A percentile compares a stretch with the other conserved stretches of the same genome.
These are phyloP conservation scores for Populus nigra DNA, from an alignment of 345 rosid genomes.

Conservation along the genomic window DNA sequence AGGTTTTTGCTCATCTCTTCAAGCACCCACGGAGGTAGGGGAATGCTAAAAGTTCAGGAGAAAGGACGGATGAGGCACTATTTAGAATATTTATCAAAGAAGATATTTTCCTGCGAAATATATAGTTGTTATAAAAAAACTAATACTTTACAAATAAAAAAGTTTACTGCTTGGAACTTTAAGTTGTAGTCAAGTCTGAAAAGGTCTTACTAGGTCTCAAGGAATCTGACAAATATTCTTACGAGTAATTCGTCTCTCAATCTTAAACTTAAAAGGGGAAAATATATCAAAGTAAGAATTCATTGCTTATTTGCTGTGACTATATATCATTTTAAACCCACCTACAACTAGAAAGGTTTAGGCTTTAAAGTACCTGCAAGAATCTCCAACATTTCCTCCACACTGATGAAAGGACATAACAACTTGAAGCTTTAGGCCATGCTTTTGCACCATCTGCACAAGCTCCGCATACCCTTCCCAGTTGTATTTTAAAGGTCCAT, in stretches of 20 bases:
- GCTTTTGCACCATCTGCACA: slow-evolving; percentile 73
- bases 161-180: neutral
- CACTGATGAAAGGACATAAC: slow-evolving; percentile 99
- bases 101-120: neutral
- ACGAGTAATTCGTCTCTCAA: neutral
- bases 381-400: slow-evolving; percentile 99
- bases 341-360: neutral
- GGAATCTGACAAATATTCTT: neutral
- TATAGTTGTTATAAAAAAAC: neutral
- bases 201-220: neutral
- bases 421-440: slow-evolving; percentile 83
- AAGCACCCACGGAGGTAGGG: slow-evolving; percentile 94
- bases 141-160: neutral
- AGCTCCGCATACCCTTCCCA: slow-evolving; percentile 98
- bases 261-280: neutral
- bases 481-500: slow-evolving; percentile 81
- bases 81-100: neutral
- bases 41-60: slow-evolving; percentile 53
- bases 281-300: neutral
- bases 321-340: neutral
- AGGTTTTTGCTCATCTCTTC: slow-evolving; percentile 88
- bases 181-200: neutral
- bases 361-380: slow-evolving; percentile 68
- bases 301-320: neutral
- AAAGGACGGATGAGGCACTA: slow-evolving; percentile 12